phyloP scores from a whole-genome alignment of 331 rosid species.

The Quercus lobata region DNA sequence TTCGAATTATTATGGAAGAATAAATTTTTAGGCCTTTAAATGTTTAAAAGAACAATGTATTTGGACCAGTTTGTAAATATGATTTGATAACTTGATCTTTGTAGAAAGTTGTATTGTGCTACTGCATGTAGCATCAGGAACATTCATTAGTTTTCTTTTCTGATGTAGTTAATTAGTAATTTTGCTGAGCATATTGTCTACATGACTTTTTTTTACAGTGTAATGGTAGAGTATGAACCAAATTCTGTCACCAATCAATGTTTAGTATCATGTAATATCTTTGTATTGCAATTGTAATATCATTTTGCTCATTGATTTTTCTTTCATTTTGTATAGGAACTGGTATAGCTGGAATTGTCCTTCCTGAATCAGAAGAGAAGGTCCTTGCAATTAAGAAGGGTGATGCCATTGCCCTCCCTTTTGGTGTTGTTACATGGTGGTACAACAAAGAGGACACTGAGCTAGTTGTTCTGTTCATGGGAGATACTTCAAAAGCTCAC shows the following conservation, averaged over 20 bases:
- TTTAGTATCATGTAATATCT: too few relatives aligned
- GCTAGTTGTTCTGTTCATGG: constrained; percentile 66
- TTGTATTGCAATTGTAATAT: too few relatives aligned
- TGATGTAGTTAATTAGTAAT: not conserved
- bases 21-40: not conserved
- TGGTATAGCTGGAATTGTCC: constrained; percentile 63
- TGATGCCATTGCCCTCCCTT: constrained; percentile 81
- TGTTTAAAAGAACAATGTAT: not conserved
- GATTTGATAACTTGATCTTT: not conserved
- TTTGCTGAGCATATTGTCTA: not conserved
- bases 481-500: constrained; percentile 80
- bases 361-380: constrained; percentile 70
- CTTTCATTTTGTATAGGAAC: constrained; percentile 29
- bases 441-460: constrained; percentile 66
- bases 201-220: too few relatives aligned
- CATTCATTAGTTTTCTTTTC: not conserved
- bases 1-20: not conserved
- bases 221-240: not conserved
- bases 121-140: not conserved
- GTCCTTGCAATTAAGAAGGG: constrained; percentile 73
- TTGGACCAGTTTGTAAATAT: not conserved
- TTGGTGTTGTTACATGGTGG: constrained; percentile 89
- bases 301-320: not conserved
- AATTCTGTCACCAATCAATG: too few relatives aligned
- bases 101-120: not conserved